Conservation (phyloP, 768 basidiomycete species). For the Phlebiopsis flavidoalba region DNA sequence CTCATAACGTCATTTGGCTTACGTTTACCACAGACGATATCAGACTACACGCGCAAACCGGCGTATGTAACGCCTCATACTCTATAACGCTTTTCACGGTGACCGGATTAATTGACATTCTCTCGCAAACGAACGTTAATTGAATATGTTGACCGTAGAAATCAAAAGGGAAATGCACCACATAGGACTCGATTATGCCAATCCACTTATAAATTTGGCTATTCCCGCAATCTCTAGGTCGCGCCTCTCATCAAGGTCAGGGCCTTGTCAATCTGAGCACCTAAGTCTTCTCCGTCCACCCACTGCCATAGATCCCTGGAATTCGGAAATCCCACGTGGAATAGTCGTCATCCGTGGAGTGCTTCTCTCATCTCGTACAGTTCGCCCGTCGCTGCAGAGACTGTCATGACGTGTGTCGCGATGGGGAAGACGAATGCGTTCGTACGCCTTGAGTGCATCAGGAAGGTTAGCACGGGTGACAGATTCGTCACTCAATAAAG, state of each 20-base stretch:
- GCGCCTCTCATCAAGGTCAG: background rate
- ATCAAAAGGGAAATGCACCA: too few relatives aligned
- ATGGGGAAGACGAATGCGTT: slow-evolving; percentile 22
- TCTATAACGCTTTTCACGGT: too few relatives aligned
- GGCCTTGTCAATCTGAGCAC: slow-evolving; percentile 26
- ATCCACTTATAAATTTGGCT: too few relatives aligned
- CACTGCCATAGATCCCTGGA: slow-evolving; percentile 34
- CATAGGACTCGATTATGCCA: too few relatives aligned
- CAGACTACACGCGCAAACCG: too few relatives aligned
- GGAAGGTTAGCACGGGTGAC: slow-evolving; percentile 17
- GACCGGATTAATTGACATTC: too few relatives aligned
- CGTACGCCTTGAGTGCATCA: slow-evolving; percentile 23
- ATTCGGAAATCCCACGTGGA: slow-evolving; percentile 32
- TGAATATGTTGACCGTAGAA: too few relatives aligned
- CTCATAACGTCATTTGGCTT: too few relatives aligned
- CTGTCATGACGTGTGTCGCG: slow-evolving; percentile 21
- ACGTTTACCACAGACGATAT: too few relatives aligned
- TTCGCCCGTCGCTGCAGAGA: slow-evolving; percentile 16
- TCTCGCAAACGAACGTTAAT: too few relatives aligned
- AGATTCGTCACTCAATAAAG: slow-evolving; percentile 20
- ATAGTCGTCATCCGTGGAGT: slow-evolving; percentile 31
- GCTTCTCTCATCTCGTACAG: slow-evolving; percentile 29
- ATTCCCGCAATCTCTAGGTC: too few relatives aligned
- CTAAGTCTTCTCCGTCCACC: slow-evolving; percentile 28
- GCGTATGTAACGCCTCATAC: too few relatives aligned